phyloP scores from a whole-genome alignment of 345 rosid genomes.

The Populus deltoides region DNA sequence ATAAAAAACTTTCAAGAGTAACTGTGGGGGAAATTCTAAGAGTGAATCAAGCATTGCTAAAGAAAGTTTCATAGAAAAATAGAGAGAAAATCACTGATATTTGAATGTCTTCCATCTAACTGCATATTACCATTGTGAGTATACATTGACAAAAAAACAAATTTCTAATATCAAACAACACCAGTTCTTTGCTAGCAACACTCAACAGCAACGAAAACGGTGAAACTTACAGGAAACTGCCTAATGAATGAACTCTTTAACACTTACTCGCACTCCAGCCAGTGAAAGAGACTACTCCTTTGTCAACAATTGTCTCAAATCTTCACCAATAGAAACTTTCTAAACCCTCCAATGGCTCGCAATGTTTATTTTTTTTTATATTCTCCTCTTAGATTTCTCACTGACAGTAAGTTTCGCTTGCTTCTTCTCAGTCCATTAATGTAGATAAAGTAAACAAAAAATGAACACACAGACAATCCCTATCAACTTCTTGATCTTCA shows the following conservation, averaged over 20 bases:
- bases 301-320: background rate
- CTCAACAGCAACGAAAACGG: background rate
- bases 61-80: too few species aligned
- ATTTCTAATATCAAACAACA: background rate
- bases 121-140: background rate
- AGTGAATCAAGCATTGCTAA: background rate
- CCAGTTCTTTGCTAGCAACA: background rate
- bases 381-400: background rate
- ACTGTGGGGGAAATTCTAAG: background rate
- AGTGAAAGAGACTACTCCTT: background rate
- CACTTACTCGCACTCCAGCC: background rate
- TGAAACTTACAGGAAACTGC: background rate
- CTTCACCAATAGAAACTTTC: background rate
- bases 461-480: background rate
- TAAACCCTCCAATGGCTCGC: background rate
- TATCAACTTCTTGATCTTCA: background rate
- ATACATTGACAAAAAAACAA: background rate
- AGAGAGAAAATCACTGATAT: background rate
- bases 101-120: background rate
- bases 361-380: background rate
- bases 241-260: slow-evolving; percentile 1
- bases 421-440: background rate
- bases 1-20: background rate
- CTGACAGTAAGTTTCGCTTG: background rate
- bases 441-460: background rate